Evolutionary conservation across 345 rosid genomes (phyloP), one percentile per base, ranked within the genome.

Genomic region (Geranium rotundifolium): DNA sequence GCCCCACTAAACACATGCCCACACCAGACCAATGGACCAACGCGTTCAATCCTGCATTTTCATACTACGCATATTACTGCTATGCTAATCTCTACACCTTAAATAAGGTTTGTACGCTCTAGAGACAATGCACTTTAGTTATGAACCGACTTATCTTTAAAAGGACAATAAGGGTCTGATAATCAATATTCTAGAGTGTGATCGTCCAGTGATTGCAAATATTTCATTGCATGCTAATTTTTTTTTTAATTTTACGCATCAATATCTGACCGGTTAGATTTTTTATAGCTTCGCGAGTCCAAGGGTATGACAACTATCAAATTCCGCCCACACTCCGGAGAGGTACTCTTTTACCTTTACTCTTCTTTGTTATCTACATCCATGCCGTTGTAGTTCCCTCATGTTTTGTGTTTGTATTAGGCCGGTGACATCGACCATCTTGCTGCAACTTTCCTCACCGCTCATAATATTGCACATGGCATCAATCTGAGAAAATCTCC

Each of bases 1-100:
- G 99, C 56, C 99, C 97, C 52, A 95, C 97, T 3, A 95, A 95
- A 73, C 99, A 95, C 82, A 95, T 95, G 99, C 97, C 99, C 57
- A 90, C 99, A 39, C 99, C 99, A n/a, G 82, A 77, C 68, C 91
- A 95, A 63, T 95, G 99, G 99, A 95, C 95, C 62, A 95, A 95
- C 56, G 91, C 81, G 19, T 95, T 86, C 77, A 95, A 95, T 72
- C 99, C 99, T 63, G 96, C 99, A 19, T 95, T 68, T 76, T 90
- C 99, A 7, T 95, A 95, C 76, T 95, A 95, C 73, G 91, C 68
- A 12, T 90, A 95, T 72, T 95, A 95, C 72, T 95, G 97, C 68
- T 95, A 95, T 57, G 96, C 97, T 59, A 95, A 95, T 74, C 88
- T 95, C 58, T 84, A 90, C 79, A 85, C 89, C 1, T 72, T 95